phyloP scores from a whole-genome alignment of 2,329 filamentous ascomycete genomes.

The Trichoderma koningii region DNA sequence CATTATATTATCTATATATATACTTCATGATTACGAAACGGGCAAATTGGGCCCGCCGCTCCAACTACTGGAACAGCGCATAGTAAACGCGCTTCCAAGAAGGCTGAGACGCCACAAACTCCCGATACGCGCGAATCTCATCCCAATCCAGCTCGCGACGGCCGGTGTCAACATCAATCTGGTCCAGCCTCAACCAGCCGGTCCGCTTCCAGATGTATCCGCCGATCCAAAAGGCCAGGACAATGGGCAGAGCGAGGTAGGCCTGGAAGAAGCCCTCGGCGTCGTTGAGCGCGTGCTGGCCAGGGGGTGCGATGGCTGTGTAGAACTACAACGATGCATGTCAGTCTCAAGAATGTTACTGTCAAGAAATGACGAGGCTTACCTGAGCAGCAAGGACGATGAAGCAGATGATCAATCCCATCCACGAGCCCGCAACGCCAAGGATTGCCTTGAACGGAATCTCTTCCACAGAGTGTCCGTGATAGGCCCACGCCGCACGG shows the following conservation, averaged over 20 bases:
- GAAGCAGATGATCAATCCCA: constrained; percentile 60
- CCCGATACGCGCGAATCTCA: constrained; percentile 56
- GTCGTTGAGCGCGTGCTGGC: constrained; percentile 37
- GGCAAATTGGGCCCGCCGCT: not conserved
- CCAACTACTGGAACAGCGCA: constrained; percentile 36
- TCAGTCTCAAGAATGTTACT: constrained; percentile 9
- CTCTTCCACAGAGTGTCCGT: constrained; percentile 63
- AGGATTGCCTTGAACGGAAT: constrained; percentile 63
- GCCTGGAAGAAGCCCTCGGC: constrained; percentile 56
- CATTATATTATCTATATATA: not conserved
- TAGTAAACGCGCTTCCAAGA: constrained; percentile 46
- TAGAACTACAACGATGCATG: constrained; percentile 43
- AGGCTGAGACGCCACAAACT: constrained; percentile 51
- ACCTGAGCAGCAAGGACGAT: constrained; percentile 55
- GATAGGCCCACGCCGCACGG: constrained; percentile 59
- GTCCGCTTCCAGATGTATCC: constrained; percentile 67
- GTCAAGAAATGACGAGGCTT: constrained; percentile 32
- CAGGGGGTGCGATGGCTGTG: constrained; percentile 48
- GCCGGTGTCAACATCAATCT: constrained; percentile 69
- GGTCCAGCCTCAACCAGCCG: constrained; percentile 57
- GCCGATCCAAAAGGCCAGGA: constrained; percentile 55
- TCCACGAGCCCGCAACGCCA: constrained; percentile 63
- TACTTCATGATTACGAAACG: too few species aligned
- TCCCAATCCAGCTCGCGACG: constrained; percentile 67
- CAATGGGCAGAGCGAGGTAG: constrained; percentile 56